A percentile compares a stretch with the other conserved stretches of the same genome.
Evolutionary conservation across 2,329 filamentous ascomycete genomes (phyloP).

Genomic region (Fusarium annulatum): DNA sequence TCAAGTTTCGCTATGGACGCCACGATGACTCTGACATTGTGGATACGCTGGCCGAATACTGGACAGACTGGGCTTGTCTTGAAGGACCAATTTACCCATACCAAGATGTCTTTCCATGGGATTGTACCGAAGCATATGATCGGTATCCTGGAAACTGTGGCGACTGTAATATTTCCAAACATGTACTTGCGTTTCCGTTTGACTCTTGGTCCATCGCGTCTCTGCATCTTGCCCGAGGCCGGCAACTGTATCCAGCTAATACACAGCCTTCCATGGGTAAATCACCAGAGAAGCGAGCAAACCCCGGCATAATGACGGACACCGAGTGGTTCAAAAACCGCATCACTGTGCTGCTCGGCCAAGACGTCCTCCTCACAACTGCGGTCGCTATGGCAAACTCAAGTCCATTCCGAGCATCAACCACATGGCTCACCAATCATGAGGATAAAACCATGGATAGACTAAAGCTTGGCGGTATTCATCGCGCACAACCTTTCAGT

Average conservation of each 20-base stretch:
- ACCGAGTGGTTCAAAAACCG: constrained; percentile 50
- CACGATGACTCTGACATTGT: constrained; percentile 55
- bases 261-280: rapidly evolving
- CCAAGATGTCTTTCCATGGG: constrained; percentile 58
- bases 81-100: constrained; percentile 51
- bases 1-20: constrained; percentile 50
- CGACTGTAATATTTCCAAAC: constrained; percentile 55
- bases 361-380: constrained; percentile 44
- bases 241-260: constrained; percentile 46
- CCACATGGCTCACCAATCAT: constrained; percentile 48
- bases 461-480: constrained; percentile 54
- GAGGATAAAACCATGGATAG: constrained; percentile 43
- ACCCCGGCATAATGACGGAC: constrained; percentile 31
- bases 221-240: constrained; percentile 50
- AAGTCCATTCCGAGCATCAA: constrained; percentile 42
- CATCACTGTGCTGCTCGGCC: constrained; percentile 47
- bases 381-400: constrained; percentile 51
- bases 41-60: constrained; percentile 56
- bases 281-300: neutral
- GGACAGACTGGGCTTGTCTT: constrained; percentile 57
- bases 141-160: constrained; percentile 51
- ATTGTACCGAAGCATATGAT: constrained; percentile 57
- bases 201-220: constrained; percentile 55
- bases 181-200: constrained; percentile 57
- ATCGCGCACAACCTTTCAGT: constrained; percentile 55